Base-by-base conservation (phyloP, 164 flowering plant genomes). In the Taxillus chinensis region DNA sequence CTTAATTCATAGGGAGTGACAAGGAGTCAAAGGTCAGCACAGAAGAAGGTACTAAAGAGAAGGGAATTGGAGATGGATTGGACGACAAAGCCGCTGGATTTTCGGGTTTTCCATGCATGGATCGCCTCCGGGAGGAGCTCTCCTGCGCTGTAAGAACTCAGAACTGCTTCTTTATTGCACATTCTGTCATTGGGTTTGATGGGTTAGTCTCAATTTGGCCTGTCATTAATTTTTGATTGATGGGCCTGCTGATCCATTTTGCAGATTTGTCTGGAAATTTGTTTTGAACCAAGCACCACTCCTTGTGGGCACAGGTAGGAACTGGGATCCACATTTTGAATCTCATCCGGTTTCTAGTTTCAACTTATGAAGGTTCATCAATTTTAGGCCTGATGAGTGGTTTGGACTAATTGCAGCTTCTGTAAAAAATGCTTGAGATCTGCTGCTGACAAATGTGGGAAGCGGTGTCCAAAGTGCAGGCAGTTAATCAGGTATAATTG, bases 241-340 rank as follows among this genome's bases (percentile, higher is more conserved):
- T 6, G 51, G 57, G 15, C 17, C 48, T 55, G n/a, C 48, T 55
- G n/a, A 38, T 59, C 62, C 48, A 8, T 45, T 65, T 62, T 42
- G 57, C 85, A 93, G 97, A 86, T 93, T 54, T 93, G 98, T 66
- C 74, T 90, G 81, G 97, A 90, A 50, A 84, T 92, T 42, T 92
- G 98, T 73, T 87, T 71, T 63, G 96, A 92, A 71, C 96, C 98
- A 0, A 90, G 96, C 67, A 87, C 96, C 46, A 92, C 98, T 62
- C 68, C 89, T 73, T 92, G 98, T 79, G 98, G 98, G 12, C 98
- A 93, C 78, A 92, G 98, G 96, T 88, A 76, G 64, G 55, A 8
- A 3, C 41, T 37, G 58, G 46, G 37, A 15, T 41, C 27, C 27
- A 27, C 27, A 2, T 57, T 11, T 38, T 60, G 27, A 37, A 12